Conservation (phyloP, 768 basidiomycete genomes). For the Trametes coccinea region DNA sequence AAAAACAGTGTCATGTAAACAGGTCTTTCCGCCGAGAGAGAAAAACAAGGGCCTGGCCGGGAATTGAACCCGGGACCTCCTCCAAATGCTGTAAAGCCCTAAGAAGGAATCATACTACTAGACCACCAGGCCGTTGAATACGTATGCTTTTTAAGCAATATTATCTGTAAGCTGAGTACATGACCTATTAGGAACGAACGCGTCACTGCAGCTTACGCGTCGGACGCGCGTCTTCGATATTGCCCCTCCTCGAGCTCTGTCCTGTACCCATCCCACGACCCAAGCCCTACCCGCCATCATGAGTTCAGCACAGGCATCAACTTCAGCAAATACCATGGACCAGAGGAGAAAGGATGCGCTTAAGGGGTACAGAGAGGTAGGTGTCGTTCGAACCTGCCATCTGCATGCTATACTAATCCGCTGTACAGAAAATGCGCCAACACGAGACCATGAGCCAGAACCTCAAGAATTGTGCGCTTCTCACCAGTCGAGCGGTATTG, state of each 20-base stretch:
- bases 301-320: conserved; percentile 30
- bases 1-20: neutral
- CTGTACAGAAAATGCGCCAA: conserved; percentile 82
- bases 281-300: conserved; percentile 6
- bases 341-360: conserved; percentile 73
- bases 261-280: neutral
- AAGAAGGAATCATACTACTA: conserved; percentile 27
- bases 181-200: neutral
- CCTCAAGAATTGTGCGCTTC: conserved; percentile 81
- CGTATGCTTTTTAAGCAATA: neutral
- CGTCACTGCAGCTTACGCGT: conserved; percentile 21
- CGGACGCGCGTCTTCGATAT: conserved; percentile 7
- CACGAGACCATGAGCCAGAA: conserved; percentile 86
- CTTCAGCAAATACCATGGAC: conserved; percentile 55
- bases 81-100: conserved; percentile 41
- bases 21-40: neutral
- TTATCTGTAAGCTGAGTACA: neutral
- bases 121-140: conserved; percentile 18
- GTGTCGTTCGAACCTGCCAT: conserved; percentile 11
- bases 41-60: conserved; percentile 61
- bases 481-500: neutral
- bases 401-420: conserved; percentile 14
- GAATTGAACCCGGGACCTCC: conserved; percentile 91
- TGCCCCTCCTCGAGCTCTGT: neutral
- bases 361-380: conserved; percentile 74